phyloP scores from a whole-genome alignment of 805 yeast species.

The Komagataella kurtzmanii region DNA sequence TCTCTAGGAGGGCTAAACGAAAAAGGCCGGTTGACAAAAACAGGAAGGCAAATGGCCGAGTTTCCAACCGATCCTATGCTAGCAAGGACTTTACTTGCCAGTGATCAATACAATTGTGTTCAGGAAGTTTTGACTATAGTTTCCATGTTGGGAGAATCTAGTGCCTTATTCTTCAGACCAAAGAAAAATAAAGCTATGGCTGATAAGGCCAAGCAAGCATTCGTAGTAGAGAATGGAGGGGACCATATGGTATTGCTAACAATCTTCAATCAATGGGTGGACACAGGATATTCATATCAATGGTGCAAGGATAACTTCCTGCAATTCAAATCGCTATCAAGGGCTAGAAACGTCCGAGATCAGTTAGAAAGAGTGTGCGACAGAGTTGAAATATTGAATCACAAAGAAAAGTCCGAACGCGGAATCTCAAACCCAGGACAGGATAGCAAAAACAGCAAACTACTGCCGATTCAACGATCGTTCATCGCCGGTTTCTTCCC shows the following conservation, averaged over 20 bases:
- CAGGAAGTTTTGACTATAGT: conserved; percentile 61
- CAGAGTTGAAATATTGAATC: conserved; percentile 30
- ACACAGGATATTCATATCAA: conserved; percentile 46
- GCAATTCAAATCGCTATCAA: conserved; percentile 57
- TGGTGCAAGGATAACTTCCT: conserved; percentile 85
- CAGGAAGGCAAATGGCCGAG: conserved; percentile 80
- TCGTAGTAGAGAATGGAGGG: conserved; percentile 39
- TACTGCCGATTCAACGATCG: conserved; percentile 31
- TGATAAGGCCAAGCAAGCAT: conserved; percentile 44
- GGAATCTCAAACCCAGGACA: conserved; percentile 7
- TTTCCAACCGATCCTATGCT: conserved; percentile 89
- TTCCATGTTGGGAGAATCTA: conserved; percentile 74
- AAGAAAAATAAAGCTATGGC: conserved; percentile 54
- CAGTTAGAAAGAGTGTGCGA: conserved; percentile 56
- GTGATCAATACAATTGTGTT: conserved; percentile 47
- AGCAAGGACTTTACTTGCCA: conserved; percentile 58
- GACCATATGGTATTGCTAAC: conserved; percentile 72
- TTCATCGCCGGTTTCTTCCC: conserved; percentile 59
- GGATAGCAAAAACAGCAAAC: conserved; percentile 6
- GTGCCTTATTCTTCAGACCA: conserved; percentile 58
- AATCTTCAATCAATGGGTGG: conserved; percentile 67
- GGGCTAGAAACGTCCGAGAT: conserved; percentile 57
- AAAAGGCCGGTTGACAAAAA: conserved; percentile 60
- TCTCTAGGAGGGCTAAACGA: conserved; percentile 78
- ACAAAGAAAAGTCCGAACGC: conserved; percentile 15